Evolutionary conservation across 2,329 filamentous ascomycete species (phyloP), one percentile per base, ranked within the genome.

Genomic region (Tolypocladium album): DNA sequence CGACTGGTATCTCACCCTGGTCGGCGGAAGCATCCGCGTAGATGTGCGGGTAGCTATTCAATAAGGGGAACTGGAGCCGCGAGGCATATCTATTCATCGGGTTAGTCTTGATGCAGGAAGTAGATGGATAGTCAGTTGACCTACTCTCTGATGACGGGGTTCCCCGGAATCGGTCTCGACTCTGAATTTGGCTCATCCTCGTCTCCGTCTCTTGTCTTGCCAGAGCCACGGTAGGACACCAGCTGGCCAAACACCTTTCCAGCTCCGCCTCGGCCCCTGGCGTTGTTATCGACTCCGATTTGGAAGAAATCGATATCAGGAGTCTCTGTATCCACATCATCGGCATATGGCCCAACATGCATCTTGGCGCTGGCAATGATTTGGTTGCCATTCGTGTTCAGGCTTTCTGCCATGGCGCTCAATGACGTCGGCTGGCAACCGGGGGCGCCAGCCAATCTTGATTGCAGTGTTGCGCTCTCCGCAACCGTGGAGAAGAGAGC

Each of bases 11-110:
- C 31, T 66, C 65, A 2, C 70, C 62, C 61, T 74, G 64, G 58
- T 67, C 69, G 57, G 70, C 65, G 2, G 71, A 50, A 24, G 22
- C 70, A 58, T 79, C 74, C 22, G 79, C 70, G 71, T 92, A 91
- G 59, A 97, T 88, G 38, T 78, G 76, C 0, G 94, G 94, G 69
- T 89, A 97, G 71, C 91, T 96, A 69, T 94, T 87, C 40, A 96
- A 80, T 36, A 92, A 69, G 1, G 93, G 92, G 68, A 63, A 64
- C 34, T 59, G 43, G 17, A 63, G n/a, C 5, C 20, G 17, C 13
- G 62, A 64, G 15, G 17, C 27, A 34, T 61, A 62, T 7, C 64
- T 64, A 43, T 8, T 47, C 34, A 8, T 13, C 20, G 4, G 12
- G 38, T 61, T 12, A 57, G 42, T 27, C 27, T 27, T 20, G 34